Evolutionary conservation across 73 alveolate genomes (phyloP).

Genomic region (Paramecium octaurelia): DNA sequence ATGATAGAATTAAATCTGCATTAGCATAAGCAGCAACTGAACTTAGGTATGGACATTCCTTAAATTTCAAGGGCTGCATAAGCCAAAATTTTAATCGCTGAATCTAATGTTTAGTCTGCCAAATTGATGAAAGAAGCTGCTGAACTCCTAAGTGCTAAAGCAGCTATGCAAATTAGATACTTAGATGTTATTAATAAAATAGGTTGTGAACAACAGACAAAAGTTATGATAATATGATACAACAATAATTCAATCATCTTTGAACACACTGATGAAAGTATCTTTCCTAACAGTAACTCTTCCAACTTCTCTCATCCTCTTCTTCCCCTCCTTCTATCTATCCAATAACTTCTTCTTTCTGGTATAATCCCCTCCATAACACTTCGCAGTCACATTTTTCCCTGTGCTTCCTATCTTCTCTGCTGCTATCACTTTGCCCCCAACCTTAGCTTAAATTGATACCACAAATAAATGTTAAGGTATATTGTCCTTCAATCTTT

Average conservation of each 20-base stretch:
- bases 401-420: constrained; percentile 62
- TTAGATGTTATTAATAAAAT: not conserved
- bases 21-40: constrained; percentile 11
- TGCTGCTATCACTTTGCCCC: constrained; percentile 89
- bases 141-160: not conserved
- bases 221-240: not conserved
- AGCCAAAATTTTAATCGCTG: not conserved
- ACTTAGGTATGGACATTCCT: not conserved
- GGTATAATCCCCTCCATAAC: constrained; percentile 91
- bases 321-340: constrained; percentile 82
- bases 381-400: constrained; percentile 77
- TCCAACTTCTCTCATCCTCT: constrained; percentile 74
- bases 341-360: constrained; percentile 86
- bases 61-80: not conserved
- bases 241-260: not conserved
- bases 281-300: constrained; percentile 66
- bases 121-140: constrained; percentile 42
- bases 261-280: constrained; percentile 54
- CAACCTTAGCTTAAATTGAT: constrained; percentile 84
- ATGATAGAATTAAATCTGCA: not conserved
- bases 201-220: not conserved
- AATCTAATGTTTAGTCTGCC: constrained; percentile 20
- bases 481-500: constrained; percentile 68
- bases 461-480: constrained; percentile 80
- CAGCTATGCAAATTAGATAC: constrained; percentile 11